Percentiles rank a stretch among this genome's conserved stretches.
Evolutionary conservation across 495 filamentous ascomycete genomes (phyloP).

Genomic region (Podospora didyma): DNA sequence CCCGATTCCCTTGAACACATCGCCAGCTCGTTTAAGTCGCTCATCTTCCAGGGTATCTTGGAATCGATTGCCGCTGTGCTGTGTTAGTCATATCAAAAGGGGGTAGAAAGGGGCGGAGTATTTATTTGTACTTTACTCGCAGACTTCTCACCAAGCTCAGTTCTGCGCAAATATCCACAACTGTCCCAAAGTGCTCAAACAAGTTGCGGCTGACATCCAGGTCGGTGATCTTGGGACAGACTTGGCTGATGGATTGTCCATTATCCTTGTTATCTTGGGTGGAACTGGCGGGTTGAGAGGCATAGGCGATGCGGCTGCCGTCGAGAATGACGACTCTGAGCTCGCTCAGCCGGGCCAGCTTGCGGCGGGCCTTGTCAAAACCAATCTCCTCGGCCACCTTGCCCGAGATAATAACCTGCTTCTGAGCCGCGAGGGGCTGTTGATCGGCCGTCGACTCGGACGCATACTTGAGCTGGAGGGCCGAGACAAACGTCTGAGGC

Average conservation of each 20-base stretch:
- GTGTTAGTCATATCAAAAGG: conserved; percentile 52
- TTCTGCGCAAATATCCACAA: conserved; percentile 64
- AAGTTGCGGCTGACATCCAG: conserved; percentile 86
- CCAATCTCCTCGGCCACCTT: conserved; percentile 94
- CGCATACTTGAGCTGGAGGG: conserved; percentile 78
- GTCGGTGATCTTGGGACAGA: conserved; percentile 65
- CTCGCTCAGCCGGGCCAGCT: conserved; percentile 72
- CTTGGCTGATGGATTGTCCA: conserved; percentile 35
- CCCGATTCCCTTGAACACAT: conserved; percentile 54
- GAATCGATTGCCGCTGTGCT: conserved; percentile 72
- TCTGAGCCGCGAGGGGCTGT: conserved; percentile 10
- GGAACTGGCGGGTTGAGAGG: conserved; percentile 23
- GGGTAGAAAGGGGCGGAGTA: conserved; percentile 1
- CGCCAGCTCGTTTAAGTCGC: conserved; percentile 26
- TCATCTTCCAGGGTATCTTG: conserved; percentile 34
- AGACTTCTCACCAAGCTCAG: conserved; percentile 60
- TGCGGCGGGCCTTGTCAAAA: conserved; percentile 84
- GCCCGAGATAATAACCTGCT: conserved; percentile 64
- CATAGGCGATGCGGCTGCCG: conserved; percentile 56
- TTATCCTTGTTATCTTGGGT: conserved; percentile 30
- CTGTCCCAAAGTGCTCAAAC: conserved; percentile 59
- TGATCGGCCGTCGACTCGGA: conserved; percentile 40
- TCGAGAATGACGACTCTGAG: conserved; percentile 80
- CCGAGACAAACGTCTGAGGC: conserved; percentile 70
- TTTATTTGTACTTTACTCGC: conserved; percentile 60